Conservation (phyloP, 495 filamentous ascomycete genomes). For the Tuber microsphaerosporum region DNA sequence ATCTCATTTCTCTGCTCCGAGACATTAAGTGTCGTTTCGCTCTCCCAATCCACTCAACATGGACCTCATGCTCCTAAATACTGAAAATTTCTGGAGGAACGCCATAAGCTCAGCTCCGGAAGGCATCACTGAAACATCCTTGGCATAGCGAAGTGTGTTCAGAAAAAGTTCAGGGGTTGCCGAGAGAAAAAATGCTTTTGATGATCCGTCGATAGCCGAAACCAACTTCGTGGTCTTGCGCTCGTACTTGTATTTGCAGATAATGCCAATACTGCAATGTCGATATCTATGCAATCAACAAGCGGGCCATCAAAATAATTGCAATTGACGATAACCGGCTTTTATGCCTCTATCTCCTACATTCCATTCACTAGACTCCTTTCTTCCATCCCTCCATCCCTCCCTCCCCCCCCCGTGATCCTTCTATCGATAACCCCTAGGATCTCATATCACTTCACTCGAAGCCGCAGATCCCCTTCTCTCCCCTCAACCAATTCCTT, state of each 20-base stretch:
- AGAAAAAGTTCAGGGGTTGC: not conserved
- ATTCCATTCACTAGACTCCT: not conserved
- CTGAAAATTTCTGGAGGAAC: not conserved
- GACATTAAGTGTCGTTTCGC: constrained; percentile 1
- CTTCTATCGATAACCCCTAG: not conserved
- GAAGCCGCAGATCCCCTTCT: not conserved
- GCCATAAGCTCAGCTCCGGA: not conserved
- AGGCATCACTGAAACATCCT: not conserved
- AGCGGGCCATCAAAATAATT: not conserved
- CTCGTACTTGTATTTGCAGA: not conserved
- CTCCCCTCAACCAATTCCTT: not conserved
- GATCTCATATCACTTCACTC: not conserved
- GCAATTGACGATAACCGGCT: not conserved
- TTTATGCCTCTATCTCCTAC: not conserved
- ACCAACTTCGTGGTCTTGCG: not conserved
- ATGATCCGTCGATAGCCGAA: not conserved
- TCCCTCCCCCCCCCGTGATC: not conserved
- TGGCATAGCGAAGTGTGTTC: not conserved
- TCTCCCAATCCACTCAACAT: not conserved
- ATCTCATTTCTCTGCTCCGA: not conserved
- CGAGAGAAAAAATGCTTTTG: not conserved
- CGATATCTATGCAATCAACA: not conserved
- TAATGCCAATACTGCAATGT: not conserved
- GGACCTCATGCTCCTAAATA: not conserved
- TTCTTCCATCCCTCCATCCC: not conserved